These are phyloP conservation scores for Ophiorrhiza pumila DNA, from an alignment of 257 asterid genomes.

Conservation along the genomic window DNA sequence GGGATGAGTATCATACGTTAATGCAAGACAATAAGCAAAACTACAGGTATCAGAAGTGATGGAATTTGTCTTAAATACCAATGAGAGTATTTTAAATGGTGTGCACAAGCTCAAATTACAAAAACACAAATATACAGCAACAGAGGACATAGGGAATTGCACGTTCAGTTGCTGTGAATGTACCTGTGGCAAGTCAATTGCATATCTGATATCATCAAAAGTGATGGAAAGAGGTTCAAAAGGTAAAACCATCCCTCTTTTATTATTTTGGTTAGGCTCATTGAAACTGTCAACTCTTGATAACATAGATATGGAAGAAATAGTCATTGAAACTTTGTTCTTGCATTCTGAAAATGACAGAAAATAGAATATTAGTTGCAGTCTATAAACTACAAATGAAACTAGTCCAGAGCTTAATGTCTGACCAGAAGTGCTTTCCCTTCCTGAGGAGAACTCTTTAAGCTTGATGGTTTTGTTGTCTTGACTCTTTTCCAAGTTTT, in stretches of 20 bases:
- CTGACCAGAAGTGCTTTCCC: slow-evolving; percentile 10
- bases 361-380: not conserved
- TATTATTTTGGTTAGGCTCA: slow-evolving; percentile 32
- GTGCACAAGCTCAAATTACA: not conserved
- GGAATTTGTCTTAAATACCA: not conserved
- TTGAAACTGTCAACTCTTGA: not conserved
- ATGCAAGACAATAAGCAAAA: not conserved
- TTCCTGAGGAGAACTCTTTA: slow-evolving; percentile 32
- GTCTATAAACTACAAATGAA: too few relatives aligned
- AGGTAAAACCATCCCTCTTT: slow-evolving; percentile 86
- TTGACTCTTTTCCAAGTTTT: slow-evolving; percentile 25
- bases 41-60: not conserved
- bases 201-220: slow-evolving; percentile 65
- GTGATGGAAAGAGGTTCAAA: slow-evolving; percentile 78
- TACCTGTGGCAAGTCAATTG: slow-evolving; percentile 86
- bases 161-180: too few relatives aligned
- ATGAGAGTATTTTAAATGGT: too few relatives aligned
- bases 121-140: not conserved
- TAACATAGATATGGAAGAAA: slow-evolving; percentile 9
- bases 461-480: slow-evolving; percentile 29
- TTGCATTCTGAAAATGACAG: not conserved
- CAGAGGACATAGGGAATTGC: not conserved
- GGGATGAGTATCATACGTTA: not conserved
- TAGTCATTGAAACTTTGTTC: slow-evolving; percentile 2
- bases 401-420: too few relatives aligned